phyloP scores from a whole-genome alignment of 495 filamentous ascomycete species.

The Daldinia vernicosa region DNA sequence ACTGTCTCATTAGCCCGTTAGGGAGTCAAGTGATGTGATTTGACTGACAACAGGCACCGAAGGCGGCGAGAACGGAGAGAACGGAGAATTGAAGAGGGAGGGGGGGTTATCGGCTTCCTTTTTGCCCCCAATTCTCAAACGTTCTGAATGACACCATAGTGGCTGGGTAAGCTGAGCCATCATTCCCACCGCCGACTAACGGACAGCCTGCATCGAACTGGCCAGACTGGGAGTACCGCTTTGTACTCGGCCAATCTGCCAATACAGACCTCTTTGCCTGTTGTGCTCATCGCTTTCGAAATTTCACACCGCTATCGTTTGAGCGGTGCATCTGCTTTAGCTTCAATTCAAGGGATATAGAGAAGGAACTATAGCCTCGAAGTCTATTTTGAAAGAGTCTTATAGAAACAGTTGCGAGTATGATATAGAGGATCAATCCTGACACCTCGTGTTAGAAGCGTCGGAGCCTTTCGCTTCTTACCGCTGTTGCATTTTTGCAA shows the following conservation, averaged over 20 bases:
- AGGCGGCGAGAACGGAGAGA: constrained; percentile 17
- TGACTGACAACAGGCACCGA: constrained; percentile 21
- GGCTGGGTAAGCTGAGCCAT: constrained; percentile 38
- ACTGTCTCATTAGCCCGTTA: constrained; percentile 31
- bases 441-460: neutral
- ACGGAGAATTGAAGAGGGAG: neutral
- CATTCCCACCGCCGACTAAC: constrained; percentile 19
- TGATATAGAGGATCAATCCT: neutral
- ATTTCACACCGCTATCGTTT: neutral
- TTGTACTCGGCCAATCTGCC: neutral
- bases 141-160: neutral
- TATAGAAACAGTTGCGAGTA: neutral
- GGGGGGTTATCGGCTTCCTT: constrained; percentile 7
- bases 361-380: neutral
- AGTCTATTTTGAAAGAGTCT: neutral
- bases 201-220: constrained; percentile 9
- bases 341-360: neutral
- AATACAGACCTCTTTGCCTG: neutral
- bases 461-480: neutral
- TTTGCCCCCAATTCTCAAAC: constrained; percentile 17
- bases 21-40: constrained; percentile 41
- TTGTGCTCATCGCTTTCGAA: neutral
- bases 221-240: constrained; percentile 3
- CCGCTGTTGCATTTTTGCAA: neutral
- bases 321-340: neutral